Conservation (phyloP, 371 early-diverging fungal species). For the Mucor indicus region DNA sequence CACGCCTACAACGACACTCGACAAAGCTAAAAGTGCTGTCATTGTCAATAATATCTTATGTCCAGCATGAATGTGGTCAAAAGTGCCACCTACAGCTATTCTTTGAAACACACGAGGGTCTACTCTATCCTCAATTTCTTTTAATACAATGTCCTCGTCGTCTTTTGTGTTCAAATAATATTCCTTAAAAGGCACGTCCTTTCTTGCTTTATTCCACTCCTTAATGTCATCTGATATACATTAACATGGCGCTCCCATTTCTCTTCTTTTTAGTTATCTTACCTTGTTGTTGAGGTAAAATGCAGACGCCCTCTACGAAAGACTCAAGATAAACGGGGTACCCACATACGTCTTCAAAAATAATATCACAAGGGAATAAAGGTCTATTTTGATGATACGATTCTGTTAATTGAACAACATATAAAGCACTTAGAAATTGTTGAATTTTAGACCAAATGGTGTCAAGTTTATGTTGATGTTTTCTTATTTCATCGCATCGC, state of each 20-base stretch:
- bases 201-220: too few relatives aligned
- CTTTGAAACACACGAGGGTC: conserved; percentile 19
- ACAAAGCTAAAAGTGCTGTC: conserved; percentile 65
- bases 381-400: conserved; percentile 24
- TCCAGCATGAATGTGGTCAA: conserved; percentile 95
- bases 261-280: too few relatives aligned
- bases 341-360: conserved; percentile 33
- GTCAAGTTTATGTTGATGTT: conserved; percentile 8
- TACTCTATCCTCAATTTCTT: too few relatives aligned
- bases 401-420: conserved; percentile 27
- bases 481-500: conserved; percentile 15
- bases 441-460: conserved; percentile 33
- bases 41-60: conserved; percentile 91
- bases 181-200: too few relatives aligned
- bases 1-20: conserved; percentile 73
- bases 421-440: conserved; percentile 27
- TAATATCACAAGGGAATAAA: conserved; percentile 32
- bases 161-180: too few relatives aligned
- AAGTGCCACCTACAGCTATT: conserved; percentile 93
- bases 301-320: conserved; percentile 7
- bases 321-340: conserved; percentile 23
- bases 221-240: too few relatives aligned
- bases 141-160: too few relatives aligned
- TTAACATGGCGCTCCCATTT: too few relatives aligned
- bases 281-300: too few relatives aligned